A percentile compares a stretch with the other conserved stretches of the same genome.
These are phyloP conservation scores for Tolypocladium album DNA, from an alignment of 2,329 filamentous ascomycete species.

Conservation along the genomic window DNA sequence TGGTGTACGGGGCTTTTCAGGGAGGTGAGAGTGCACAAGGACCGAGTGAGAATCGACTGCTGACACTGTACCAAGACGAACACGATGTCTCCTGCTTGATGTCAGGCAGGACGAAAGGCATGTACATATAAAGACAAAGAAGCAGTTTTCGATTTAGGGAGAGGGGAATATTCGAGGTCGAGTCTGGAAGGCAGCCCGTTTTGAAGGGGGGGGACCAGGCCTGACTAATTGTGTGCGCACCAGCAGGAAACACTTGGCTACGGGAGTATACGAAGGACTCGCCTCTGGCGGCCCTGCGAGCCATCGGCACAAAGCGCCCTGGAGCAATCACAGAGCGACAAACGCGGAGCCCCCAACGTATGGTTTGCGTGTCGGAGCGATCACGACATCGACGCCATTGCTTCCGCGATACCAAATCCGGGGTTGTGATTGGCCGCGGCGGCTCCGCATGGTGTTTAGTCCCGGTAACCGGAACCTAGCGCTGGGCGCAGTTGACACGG, in stretches of 20 bases:
- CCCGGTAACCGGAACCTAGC: background rate
- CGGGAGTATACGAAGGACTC: background rate
- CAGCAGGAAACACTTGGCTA: background rate
- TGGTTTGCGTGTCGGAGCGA: constrained; percentile 25
- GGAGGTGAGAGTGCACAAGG: background rate
- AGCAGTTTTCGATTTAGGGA: background rate
- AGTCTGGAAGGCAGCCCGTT: background rate
- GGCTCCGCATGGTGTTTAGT: constrained; percentile 9
- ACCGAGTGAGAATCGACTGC: background rate
- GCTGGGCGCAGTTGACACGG: background rate
- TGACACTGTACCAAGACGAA: background rate
- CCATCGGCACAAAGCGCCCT: background rate
- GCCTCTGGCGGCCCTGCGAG: background rate
- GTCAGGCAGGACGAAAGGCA: background rate
- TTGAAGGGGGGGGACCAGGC: background rate
- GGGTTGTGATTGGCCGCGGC: constrained; percentile 23
- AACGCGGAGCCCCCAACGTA: constrained; percentile 13
- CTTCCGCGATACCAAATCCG: constrained; percentile 29
- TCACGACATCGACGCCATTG: constrained; percentile 43
- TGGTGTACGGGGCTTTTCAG: background rate
- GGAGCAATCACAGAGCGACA: constrained; percentile 25
- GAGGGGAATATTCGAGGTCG: background rate
- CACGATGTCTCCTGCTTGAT: background rate
- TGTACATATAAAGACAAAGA: background rate
- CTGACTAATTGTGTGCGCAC: background rate